Conservation (phyloP, 257 asterid genomes). For the Datura wrightii region DNA sequence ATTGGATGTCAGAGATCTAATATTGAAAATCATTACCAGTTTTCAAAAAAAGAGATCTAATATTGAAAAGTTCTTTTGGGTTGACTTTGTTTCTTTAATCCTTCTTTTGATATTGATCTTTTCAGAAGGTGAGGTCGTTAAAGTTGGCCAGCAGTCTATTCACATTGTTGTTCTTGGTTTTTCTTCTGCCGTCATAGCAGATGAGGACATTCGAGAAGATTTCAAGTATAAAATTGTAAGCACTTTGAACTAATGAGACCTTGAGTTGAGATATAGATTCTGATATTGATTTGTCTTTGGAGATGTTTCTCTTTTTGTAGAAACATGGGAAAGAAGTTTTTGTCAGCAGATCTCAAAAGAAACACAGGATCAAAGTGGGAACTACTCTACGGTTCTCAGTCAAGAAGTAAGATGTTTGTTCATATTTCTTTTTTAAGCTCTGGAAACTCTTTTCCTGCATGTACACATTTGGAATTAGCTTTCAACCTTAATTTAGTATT, state of each 20-base stretch:
- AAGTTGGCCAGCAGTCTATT: constrained; percentile 60
- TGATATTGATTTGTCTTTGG: background rate
- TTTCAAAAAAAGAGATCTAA: background rate
- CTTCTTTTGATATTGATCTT: constrained; percentile 4
- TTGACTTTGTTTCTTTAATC: constrained; percentile 15
- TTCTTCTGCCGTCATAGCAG: constrained; percentile 62
- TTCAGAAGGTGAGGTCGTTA: constrained; percentile 84
- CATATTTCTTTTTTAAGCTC: background rate
- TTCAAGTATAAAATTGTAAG: constrained; percentile 68
- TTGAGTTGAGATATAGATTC: background rate
- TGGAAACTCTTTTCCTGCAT: background rate
- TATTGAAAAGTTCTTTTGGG: background rate
- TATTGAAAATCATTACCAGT: too few species aligned
- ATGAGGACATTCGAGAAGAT: constrained; percentile 69
- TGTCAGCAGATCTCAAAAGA: constrained; percentile 58
- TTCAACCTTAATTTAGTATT: background rate
- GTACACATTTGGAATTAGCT: background rate
- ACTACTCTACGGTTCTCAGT: constrained; percentile 66
- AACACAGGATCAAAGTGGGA: constrained; percentile 73
- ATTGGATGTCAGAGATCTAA: background rate
- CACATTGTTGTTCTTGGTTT: constrained; percentile 81
- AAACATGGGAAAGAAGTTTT: constrained; percentile 62
- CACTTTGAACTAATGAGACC: constrained; percentile 30
- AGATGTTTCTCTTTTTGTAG: constrained; percentile 46
- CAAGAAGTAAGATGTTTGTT: constrained; percentile 53